Conservation (phyloP, 257 asterid species). For the Solanum piurae region DNA sequence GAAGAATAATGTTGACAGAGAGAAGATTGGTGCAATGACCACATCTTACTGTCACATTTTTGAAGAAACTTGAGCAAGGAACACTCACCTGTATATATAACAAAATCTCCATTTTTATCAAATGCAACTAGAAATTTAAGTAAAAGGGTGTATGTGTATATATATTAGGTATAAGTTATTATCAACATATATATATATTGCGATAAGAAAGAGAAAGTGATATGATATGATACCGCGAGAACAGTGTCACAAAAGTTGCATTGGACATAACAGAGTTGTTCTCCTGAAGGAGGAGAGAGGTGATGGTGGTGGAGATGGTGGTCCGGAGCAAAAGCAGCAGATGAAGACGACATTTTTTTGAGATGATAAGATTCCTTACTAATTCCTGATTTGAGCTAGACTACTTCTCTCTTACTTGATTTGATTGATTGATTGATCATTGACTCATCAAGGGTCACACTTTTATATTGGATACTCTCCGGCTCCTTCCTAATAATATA, state of each 20-base stretch:
- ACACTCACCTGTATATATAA: constrained; percentile 65
- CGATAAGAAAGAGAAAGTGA: not conserved
- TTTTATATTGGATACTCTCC: not conserved
- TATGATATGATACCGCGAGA: constrained; percentile 48
- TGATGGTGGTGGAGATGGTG: constrained; percentile 49
- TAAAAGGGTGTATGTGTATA: too few species aligned
- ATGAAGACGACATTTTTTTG: constrained; percentile 65
- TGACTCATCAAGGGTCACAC: constrained; percentile 35
- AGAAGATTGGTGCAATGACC: constrained; percentile 98
- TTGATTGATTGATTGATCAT: constrained; percentile 93
- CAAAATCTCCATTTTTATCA: not conserved
- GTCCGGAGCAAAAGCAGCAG: constrained; percentile 60
- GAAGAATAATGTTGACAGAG: constrained; percentile 85
- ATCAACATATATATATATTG: not conserved
- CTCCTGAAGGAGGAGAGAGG: constrained; percentile 35
- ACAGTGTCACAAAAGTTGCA: constrained; percentile 89
- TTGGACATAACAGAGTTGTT: constrained; percentile 93
- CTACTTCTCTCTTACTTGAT: constrained; percentile 27
- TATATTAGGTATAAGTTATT: too few species aligned
- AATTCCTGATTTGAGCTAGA: not conserved
- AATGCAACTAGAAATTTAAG: too few species aligned
- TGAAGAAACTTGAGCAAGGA: constrained; percentile 91
- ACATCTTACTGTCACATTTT: constrained; percentile 89
- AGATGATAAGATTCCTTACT: not conserved
- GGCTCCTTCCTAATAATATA: not conserved